Evolutionary conservation across 768 basidiomycete genomes (phyloP), one percentile per base, ranked within the genome.

Genomic region (Leccinum fibrillosum): DNA sequence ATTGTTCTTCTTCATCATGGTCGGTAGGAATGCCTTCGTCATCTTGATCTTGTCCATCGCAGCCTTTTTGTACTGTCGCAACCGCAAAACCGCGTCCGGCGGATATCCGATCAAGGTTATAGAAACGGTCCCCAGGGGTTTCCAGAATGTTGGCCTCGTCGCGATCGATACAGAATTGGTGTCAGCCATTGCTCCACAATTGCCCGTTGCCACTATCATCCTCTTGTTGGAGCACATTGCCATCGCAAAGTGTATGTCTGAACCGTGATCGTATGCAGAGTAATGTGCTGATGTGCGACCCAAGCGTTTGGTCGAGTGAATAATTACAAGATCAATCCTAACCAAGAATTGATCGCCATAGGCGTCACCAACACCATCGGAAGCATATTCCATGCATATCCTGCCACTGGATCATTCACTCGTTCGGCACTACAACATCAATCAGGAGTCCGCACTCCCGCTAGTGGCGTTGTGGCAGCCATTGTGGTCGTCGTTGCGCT

Each of bases 331-430:
- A 92, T 92, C 64, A 84, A 92, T 59, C 92, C 94, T 2, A 92
- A 93, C 74, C 94, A 97, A 72, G 95, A 97, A 72, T 81, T 98
- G 51, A 90, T 98, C 64, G 94, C 96, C 44, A 98, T 99, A 64
- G 96, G 96, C n/a, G 92, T 98, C 19, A 90, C 94, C 17, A 96
- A 96, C 73, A 91, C 91, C 1, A 68, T 97, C 61, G 96, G 96
- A 3, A 89, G 92, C 15, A 78, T 90, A 64, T 98, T 99, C 72
- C 82, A 75, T 53, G 96, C 94, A 0, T 98, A 97, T 72, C 95
- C 97, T 9, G 92, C 96, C 0, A 99, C 97, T 12, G 97, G 97
- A 2, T 98, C 95, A 1, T 99, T 99, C 82, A 97, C 95, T 39
- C 90, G 97, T n/a, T 91, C 94, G 3, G 97, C 97, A 2, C 78